These are phyloP conservation scores for Mycocentrospora acerina DNA, from an alignment of 2,329 filamentous ascomycete species.

Conservation along the genomic window DNA sequence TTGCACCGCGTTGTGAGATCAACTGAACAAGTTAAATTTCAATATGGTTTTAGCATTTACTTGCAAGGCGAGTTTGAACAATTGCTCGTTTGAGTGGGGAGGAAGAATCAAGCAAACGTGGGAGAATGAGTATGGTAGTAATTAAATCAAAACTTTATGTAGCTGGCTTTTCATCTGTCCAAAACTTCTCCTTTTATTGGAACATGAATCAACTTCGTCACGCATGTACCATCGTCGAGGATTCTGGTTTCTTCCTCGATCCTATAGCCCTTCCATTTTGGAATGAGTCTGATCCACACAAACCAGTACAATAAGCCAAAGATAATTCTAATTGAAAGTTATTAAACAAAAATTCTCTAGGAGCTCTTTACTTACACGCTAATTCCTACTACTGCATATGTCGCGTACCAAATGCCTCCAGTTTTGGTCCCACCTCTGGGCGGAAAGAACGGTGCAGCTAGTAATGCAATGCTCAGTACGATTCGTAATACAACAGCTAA, in stretches of 20 bases:
- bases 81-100: too few species aligned
- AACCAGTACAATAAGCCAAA: slow-evolving; percentile 69
- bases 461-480: slow-evolving; percentile 54
- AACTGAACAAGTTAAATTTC: not conserved
- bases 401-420: slow-evolving; percentile 51
- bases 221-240: slow-evolving; percentile 65
- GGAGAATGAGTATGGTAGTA: too few species aligned
- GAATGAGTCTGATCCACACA: slow-evolving; percentile 63
- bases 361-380: slow-evolving; percentile 49
- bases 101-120: too few species aligned
- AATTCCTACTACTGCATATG: slow-evolving; percentile 55
- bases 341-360: slow-evolving; percentile 3
- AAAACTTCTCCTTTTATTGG: too few species aligned
- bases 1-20: not conserved
- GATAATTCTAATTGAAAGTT: slow-evolving; percentile 49
- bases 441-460: slow-evolving; percentile 65
- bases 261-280: slow-evolving; percentile 59
- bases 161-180: too few species aligned
- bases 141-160: too few species aligned
- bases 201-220: slow-evolving; percentile 58
- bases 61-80: too few species aligned
- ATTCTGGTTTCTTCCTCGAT: slow-evolving; percentile 63
- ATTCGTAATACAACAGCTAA: slow-evolving; percentile 60
- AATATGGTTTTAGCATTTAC: too few species aligned
- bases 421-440: slow-evolving; percentile 40